These are phyloP conservation scores for Suillus ampliporus DNA, from an alignment of 768 basidiomycete genomes.

Conservation along the genomic window DNA sequence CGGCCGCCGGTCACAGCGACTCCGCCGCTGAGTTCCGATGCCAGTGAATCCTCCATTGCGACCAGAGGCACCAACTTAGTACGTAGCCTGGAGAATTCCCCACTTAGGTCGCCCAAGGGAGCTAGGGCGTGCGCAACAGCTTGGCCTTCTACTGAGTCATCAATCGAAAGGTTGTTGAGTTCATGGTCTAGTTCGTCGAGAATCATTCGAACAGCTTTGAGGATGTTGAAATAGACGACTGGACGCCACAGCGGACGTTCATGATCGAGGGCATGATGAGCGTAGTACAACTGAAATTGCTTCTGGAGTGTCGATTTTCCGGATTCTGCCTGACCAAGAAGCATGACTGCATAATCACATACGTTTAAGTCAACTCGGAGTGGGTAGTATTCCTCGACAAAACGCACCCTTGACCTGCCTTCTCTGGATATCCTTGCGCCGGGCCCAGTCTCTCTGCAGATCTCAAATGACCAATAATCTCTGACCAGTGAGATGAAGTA, in stretches of 20 bases:
- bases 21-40: conserved; percentile 71
- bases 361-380: conserved; percentile 14
- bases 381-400: conserved; percentile 6
- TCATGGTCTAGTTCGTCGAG: conserved; percentile 73
- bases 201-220: conserved; percentile 78
- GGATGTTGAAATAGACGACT: conserved; percentile 83
- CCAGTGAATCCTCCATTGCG: conserved; percentile 69
- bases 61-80: conserved; percentile 65
- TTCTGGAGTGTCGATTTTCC: conserved; percentile 87
- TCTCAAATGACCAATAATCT: conserved; percentile 5
- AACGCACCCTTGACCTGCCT: conserved; percentile 59
- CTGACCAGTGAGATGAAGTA: conserved; percentile 14
- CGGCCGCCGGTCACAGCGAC: conserved; percentile 64
- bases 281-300: conserved; percentile 84
- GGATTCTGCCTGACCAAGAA: conserved; percentile 81
- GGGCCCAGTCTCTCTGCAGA: conserved; percentile 53
- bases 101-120: conserved; percentile 40
- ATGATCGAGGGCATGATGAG: conserved; percentile 68
- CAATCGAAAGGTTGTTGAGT: conserved; percentile 40
- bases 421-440: conserved; percentile 50
- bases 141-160: conserved; percentile 36
- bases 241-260: conserved; percentile 80
- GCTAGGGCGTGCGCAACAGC: conserved; percentile 37
- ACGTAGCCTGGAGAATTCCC: conserved; percentile 59
- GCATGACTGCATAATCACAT: conserved; percentile 54